phyloP scores from a whole-genome alignment of 345 rosid species.

The Nasturtium officinale region DNA sequence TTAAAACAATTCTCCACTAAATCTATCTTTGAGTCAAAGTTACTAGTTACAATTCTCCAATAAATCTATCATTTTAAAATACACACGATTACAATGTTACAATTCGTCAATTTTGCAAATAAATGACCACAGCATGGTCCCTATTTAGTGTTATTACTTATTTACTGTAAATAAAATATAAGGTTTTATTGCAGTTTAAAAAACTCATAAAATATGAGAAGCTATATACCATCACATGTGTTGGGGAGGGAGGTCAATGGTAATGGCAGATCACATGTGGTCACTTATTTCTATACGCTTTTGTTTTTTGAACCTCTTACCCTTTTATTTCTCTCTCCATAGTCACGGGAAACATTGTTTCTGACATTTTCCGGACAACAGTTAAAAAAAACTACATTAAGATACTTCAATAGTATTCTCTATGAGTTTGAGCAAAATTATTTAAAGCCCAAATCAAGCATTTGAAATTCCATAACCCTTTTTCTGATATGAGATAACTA shows the following conservation, averaged over 20 bases:
- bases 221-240: slow-evolving; percentile 32
- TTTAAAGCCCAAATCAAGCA: background rate
- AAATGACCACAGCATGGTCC: background rate
- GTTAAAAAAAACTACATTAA: background rate
- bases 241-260: slow-evolving; percentile 37
- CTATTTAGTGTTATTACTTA: background rate
- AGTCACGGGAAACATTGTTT: slow-evolving; percentile 34
- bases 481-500: background rate
- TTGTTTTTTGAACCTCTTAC: slow-evolving; percentile 28
- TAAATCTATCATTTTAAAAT: background rate
- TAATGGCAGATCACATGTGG: slow-evolving; percentile 44
- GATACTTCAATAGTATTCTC: background rate
- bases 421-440: background rate
- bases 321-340: slow-evolving; percentile 27
- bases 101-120: background rate
- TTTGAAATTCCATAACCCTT: background rate
- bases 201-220: background rate
- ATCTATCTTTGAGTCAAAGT: background rate
- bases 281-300: slow-evolving; percentile 35
- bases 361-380: slow-evolving; percentile 33
- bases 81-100: background rate
- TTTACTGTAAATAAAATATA: background rate
- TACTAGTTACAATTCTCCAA: background rate
- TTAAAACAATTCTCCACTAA: background rate
- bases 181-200: background rate